These are phyloP conservation scores for grape (Vitis vinifera) DNA, from an alignment of 164 flowering plant species.

Conservation along the genomic window ASM3070453v1 NC_081823.1:6121001-6121500, in stretches of 20 bases:
- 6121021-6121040: conserved; percentile 57
- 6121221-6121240: neutral
- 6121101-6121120: conserved; percentile 60
- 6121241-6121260: conserved; percentile 55
- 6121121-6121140: conserved; percentile 73
- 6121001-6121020: conserved; percentile 58
- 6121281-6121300: conserved; percentile 66
- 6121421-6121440: too few species aligned
- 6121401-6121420: too few species aligned
- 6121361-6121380: conserved; percentile 12
- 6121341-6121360: conserved; percentile 51
- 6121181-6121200: neutral
- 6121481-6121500: conserved; percentile 76
- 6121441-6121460: neutral
- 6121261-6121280: conserved; percentile 68
- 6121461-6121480: conserved; percentile 72
- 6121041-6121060: conserved; percentile 23
- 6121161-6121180: neutral
- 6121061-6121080: conserved; percentile 19
- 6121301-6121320: conserved; percentile 57
- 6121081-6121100: conserved; percentile 53
- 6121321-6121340: conserved; percentile 71
- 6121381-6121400: too few species aligned
- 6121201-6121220: too few species aligned
- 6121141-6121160: conserved; percentile 48